Base-by-base conservation (phyloP, 768 basidiomycete genomes). In the Macrolepiota albuminosa region DNA sequence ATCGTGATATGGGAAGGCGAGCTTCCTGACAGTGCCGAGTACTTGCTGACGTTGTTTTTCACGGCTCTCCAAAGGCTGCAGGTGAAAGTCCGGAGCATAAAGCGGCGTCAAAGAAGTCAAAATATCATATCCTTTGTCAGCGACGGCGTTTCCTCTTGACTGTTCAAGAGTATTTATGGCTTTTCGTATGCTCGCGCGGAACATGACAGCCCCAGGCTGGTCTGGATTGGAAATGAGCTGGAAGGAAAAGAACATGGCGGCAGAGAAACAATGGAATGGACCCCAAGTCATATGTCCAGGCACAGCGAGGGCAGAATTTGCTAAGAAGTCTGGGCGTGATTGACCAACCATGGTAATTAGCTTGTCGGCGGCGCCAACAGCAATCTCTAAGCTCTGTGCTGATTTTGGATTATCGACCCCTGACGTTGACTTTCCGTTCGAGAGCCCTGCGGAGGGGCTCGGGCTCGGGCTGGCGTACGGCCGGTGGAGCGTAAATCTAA, bases 211-310 rank as follows among this genome's bases (percentile, higher is more conserved):
- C 29, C 88, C 90, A 48, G 88, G 87, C 63, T 91, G 89, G 61
- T 89, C 88, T 54, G 89, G 87, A 66, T 89, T 86, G 39, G 86
- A 82, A 66, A 92, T 87, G 52, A 93, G 81, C 66, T 93, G 90
- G 75, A 92, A 92, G n/a, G 89, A 88, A 81, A 93, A 91, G 74
- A 93, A 93, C 86, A 93, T 91, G 52, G 89, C 89, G 21, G 91
- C 89, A 51, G 87, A 87, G 76, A 93, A 93, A 65, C 87, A 84
- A 68, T 93, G 90, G 74, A 88, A 89, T 0, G 90, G 88, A 4
- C 86, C 87, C 86, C 89, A 91, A 64, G 84, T 85, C 82, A 93
- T 86, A 71, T 93, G 91, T 3, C 88, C 89, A 37, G 89, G 89
- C 8, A 91, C 87, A 9, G 87, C 83, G 60, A 86, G 73, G 18